Conservation (phyloP, 2,329 filamentous ascomycete species). For the Calonectria leucothoes region DNA sequence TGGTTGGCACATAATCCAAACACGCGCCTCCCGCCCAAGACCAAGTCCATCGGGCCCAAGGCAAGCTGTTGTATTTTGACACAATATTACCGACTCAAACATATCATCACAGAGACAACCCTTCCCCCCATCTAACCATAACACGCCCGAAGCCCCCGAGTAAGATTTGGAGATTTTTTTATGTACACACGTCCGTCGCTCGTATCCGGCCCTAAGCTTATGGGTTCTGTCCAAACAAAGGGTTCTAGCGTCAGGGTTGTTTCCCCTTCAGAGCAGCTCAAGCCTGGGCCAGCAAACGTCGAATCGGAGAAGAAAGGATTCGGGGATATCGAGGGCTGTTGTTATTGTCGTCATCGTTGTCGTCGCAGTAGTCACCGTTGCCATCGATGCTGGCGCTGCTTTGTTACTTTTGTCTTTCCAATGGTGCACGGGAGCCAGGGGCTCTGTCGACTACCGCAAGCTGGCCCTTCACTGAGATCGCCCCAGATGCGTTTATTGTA, state of each 20-base stretch:
- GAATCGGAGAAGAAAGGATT: slow-evolving; percentile 28
- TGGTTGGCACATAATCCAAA: slow-evolving; percentile 7
- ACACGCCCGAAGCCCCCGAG: slow-evolving; percentile 19
- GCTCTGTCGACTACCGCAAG: slow-evolving; percentile 21
- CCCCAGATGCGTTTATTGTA: slow-evolving; percentile 18
- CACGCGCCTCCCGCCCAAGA: slow-evolving; percentile 10
- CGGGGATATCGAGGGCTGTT: slow-evolving; percentile 25
- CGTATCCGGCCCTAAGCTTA: slow-evolving; percentile 6
- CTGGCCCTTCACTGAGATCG: slow-evolving; percentile 12
- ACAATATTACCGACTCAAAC: slow-evolving; percentile 31
- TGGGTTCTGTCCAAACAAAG: slow-evolving; percentile 5
- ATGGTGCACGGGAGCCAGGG: slow-evolving; percentile 18
- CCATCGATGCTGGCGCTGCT: slow-evolving; percentile 3
- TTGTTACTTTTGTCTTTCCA: slow-evolving; percentile 19
- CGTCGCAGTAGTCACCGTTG: slow-evolving; percentile 5
- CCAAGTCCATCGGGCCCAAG: background rate
- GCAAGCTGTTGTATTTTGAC: slow-evolving; percentile 33
- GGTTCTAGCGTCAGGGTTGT: background rate
- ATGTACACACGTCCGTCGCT: slow-evolving; percentile 38
- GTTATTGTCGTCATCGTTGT: slow-evolving; percentile 10
- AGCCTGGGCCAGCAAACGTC: slow-evolving; percentile 16
- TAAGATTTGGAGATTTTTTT: slow-evolving; percentile 36
- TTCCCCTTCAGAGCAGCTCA: background rate
- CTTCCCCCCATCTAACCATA: slow-evolving; percentile 31
- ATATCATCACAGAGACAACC: slow-evolving; percentile 37